Conservation (phyloP, 1,284 basidiomycete species). For the Moesziomyces parantarcticus region DNA sequence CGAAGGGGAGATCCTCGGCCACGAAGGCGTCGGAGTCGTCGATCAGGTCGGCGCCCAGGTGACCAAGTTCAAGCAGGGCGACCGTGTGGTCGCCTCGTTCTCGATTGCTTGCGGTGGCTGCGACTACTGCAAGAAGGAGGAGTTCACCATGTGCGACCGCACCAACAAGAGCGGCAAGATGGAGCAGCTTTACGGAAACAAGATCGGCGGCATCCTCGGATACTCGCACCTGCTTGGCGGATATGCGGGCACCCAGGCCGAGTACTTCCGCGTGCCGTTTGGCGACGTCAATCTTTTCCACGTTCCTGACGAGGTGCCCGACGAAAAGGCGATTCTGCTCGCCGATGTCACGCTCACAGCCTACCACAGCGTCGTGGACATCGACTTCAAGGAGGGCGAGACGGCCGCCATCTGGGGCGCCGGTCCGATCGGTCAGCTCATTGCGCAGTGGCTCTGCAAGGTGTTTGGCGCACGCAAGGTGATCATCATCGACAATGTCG, state of each 20-base stretch:
- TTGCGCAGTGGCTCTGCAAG: slow-evolving; percentile 73
- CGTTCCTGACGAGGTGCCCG: slow-evolving; percentile 71
- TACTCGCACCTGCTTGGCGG: slow-evolving; percentile 81
- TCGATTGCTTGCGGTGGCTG: slow-evolving; percentile 82
- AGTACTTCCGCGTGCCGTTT: slow-evolving; percentile 74
- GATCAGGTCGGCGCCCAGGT: slow-evolving; percentile 53
- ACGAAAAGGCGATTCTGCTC: slow-evolving; percentile 72
- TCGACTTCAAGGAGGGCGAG: slow-evolving; percentile 76
- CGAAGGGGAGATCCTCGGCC: slow-evolving; percentile 74
- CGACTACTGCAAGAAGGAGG: slow-evolving; percentile 77
- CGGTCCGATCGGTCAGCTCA: slow-evolving; percentile 76
- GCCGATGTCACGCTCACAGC: slow-evolving; percentile 79
- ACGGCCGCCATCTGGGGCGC: slow-evolving; percentile 76
- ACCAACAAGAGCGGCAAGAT: slow-evolving; percentile 77
- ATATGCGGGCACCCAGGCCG: slow-evolving; percentile 77
- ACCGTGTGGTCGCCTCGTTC: slow-evolving; percentile 74
- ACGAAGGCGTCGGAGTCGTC: slow-evolving; percentile 62
- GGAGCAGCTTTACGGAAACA: slow-evolving; percentile 76
- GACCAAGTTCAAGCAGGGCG: slow-evolving; percentile 49
- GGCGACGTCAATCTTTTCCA: slow-evolving; percentile 78
- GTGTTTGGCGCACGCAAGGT: slow-evolving; percentile 78
- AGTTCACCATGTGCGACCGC: slow-evolving; percentile 78
- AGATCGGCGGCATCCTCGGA: slow-evolving; percentile 51
- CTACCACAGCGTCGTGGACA: slow-evolving; percentile 79
- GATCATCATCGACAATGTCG: slow-evolving; percentile 78